These are phyloP conservation scores for Durio zibethinus DNA, from an alignment of 345 rosid species.

Conservation along the genomic window DNA sequence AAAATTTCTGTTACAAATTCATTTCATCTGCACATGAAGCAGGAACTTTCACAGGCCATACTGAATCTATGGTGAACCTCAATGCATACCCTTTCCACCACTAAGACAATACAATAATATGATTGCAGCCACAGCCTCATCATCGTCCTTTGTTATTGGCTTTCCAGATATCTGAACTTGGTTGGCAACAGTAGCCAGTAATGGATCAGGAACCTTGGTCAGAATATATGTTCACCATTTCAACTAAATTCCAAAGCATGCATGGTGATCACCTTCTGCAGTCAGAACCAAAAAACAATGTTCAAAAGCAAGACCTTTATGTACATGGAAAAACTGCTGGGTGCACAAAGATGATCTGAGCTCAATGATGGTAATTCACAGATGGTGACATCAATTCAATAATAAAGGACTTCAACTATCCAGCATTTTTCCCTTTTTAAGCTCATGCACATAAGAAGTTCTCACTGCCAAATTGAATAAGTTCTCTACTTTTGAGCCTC, in stretches of 20 bases:
- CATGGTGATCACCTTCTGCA: background rate
- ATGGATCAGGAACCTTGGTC: background rate
- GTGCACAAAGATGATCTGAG: background rate
- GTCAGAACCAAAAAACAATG: background rate
- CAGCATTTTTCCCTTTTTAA: background rate
- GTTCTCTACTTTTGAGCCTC: slow-evolving; percentile 32
- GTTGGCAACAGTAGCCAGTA: background rate
- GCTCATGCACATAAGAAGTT: background rate
- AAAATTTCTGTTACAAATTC: background rate
- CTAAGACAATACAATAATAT: background rate
- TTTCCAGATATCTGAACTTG: background rate
- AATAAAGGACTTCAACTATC: background rate
- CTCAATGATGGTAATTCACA: slow-evolving; percentile 6
- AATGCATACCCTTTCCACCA: background rate
- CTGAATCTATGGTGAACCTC: background rate
- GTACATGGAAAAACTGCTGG: background rate
- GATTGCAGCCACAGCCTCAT: background rate
- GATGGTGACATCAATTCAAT: background rate
- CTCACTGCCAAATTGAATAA: background rate
- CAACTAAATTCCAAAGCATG: background rate
- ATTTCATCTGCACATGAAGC: background rate
- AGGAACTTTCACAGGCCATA: background rate
- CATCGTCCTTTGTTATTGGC: background rate
- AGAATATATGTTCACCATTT: background rate
- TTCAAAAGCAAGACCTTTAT: background rate